phyloP scores from a whole-genome alignment of 2,329 filamentous ascomycete genomes.

The Parafenestella ontariensis region DNA sequence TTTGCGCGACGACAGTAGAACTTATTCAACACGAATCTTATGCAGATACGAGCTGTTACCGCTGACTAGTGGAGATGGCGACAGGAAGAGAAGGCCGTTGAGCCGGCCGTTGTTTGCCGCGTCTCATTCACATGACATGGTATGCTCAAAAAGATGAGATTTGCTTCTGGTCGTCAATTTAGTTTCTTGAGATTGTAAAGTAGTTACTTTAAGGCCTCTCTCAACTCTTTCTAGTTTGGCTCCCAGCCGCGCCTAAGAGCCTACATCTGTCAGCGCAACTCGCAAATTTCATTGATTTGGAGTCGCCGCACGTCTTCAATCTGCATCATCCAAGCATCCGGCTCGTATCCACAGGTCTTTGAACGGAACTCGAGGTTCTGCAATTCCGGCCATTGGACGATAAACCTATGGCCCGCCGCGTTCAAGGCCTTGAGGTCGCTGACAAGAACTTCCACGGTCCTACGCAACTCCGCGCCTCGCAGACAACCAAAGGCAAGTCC shows the following conservation, averaged over 20 bases:
- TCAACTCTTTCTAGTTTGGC: too few relatives aligned
- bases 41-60: background rate
- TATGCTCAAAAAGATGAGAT: background rate
- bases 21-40: background rate
- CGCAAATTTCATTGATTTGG: too few relatives aligned
- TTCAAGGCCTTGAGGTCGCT: background rate
- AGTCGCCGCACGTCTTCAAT: background rate
- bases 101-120: background rate
- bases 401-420: background rate
- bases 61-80: background rate
- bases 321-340: background rate
- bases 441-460: background rate
- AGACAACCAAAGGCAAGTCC: conserved; percentile 1
- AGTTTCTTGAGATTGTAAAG: too few relatives aligned
- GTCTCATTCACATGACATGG: background rate
- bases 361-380: conserved; percentile 2
- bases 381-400: conserved; percentile 6
- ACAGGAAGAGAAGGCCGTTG: background rate
- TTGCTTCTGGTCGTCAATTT: too few relatives aligned
- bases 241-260: too few relatives aligned
- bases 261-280: too few relatives aligned
- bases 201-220: too few relatives aligned
- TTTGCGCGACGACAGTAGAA: background rate
- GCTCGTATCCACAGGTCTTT: background rate
- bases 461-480: background rate